A percentile compares a stretch with the other conserved stretches of the same genome.
Conservation (phyloP, 331 rosid genomes). For the Ulmus americana region DNA sequence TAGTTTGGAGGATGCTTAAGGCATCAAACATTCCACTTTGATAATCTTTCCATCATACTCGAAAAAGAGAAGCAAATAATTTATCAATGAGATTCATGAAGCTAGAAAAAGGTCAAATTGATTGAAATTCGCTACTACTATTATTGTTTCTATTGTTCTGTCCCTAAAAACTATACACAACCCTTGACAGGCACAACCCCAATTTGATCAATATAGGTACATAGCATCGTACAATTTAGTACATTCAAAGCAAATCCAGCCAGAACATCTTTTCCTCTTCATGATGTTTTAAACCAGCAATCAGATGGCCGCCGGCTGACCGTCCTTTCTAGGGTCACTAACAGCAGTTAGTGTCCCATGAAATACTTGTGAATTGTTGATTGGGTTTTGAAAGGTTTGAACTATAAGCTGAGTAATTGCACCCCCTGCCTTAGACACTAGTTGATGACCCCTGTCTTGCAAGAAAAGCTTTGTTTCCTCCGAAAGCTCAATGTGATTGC, state of each 20-base stretch:
- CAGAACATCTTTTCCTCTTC: neutral
- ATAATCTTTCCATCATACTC: too few species aligned
- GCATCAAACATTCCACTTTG: neutral
- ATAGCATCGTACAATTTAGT: neutral
- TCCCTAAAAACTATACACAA: neutral
- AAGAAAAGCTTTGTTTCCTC: conserved; percentile 48
- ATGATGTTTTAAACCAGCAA: neutral
- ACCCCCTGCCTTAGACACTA: conserved; percentile 25
- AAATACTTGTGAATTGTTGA: conserved; percentile 12
- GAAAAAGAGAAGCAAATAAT: neutral
- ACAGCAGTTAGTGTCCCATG: conserved; percentile 69
- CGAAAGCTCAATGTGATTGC: conserved; percentile 64
- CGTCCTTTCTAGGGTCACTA: conserved; percentile 80
- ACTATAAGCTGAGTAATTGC: conserved; percentile 70
- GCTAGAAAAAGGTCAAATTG: neutral
- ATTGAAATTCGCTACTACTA: neutral
- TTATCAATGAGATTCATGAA: neutral
- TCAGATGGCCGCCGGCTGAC: conserved; percentile 63
- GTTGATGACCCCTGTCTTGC: conserved; percentile 55
- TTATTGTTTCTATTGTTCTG: neutral
- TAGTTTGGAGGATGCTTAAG: neutral
- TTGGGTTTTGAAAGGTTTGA: conserved; percentile 37
- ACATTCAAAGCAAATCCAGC: neutral
- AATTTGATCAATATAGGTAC: neutral
- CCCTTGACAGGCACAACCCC: neutral